phyloP scores from a whole-genome alignment of 129 eudicot genomes.

The Tagetes erecta region DNA sequence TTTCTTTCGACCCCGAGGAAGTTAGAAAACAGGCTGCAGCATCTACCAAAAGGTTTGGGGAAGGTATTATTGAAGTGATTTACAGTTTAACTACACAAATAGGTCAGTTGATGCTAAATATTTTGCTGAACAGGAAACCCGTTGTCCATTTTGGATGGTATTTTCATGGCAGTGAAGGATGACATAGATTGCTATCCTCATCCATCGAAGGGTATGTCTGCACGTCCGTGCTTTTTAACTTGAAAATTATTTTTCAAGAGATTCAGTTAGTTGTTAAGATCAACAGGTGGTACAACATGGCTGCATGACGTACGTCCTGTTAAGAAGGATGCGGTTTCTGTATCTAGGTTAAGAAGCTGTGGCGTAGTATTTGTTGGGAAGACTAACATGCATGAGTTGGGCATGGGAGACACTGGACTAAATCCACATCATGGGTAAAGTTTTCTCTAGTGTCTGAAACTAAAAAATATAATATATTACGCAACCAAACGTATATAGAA shows the following conservation, averaged over 20 bases:
- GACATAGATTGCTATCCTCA: constrained; percentile 92
- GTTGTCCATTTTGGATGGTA: constrained; percentile 79
- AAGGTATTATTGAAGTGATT: constrained; percentile 40
- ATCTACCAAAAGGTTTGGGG: constrained; percentile 74
- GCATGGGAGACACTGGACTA: constrained; percentile 82
- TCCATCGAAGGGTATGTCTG: constrained; percentile 61
- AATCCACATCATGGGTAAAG: constrained; percentile 76
- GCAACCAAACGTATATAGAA: no score
- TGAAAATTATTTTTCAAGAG: constrained; percentile 1
- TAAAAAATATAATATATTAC: background rate
- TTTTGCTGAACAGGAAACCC: constrained; percentile 53
- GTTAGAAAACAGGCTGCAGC: constrained; percentile 86
- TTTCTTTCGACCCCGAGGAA: constrained; percentile 63
- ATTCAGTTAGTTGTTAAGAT: constrained; percentile 26
- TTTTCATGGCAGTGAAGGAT: constrained; percentile 93
- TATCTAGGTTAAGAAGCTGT: constrained; percentile 72
- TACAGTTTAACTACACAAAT: background rate
- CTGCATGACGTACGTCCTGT: constrained; percentile 68
- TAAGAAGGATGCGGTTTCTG: constrained; percentile 68
- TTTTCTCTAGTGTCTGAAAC: background rate
- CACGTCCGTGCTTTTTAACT: background rate
- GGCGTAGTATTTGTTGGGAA: constrained; percentile 88
- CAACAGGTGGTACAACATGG: constrained; percentile 84
- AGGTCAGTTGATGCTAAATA: background rate
- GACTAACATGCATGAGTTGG: constrained; percentile 98